Conservation (phyloP, 2,329 filamentous ascomycete genomes). For the Aspergillus tubingensis region DNA sequence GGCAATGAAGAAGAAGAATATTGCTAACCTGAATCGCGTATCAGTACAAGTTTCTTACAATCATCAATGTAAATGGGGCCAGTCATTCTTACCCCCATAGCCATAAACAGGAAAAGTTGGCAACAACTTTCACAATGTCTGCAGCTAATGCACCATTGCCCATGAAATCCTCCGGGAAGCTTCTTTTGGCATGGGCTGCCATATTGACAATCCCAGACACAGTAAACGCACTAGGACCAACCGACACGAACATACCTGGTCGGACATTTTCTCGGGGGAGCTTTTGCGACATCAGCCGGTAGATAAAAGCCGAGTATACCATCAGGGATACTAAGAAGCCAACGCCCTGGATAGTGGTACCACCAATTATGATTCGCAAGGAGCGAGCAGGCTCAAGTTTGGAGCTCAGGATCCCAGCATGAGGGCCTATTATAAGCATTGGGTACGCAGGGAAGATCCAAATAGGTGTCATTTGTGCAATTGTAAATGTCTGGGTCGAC, state of each 20-base stretch:
- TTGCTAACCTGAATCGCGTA: constrained; percentile 55
- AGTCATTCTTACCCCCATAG: constrained; percentile 63
- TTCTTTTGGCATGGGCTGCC: constrained; percentile 53
- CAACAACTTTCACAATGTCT: constrained; percentile 56
- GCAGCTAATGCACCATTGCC: constrained; percentile 57
- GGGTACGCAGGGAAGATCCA: constrained; percentile 90
- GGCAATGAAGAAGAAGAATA: constrained; percentile 82
- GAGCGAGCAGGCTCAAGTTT: constrained; percentile 48
- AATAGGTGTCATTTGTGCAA: constrained; percentile 81
- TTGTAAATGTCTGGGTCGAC: constrained; percentile 68
- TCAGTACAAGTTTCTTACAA: constrained; percentile 17
- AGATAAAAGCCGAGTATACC: constrained; percentile 82
- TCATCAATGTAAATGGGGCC: not conserved
- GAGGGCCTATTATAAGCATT: constrained; percentile 72
- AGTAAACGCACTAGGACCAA: constrained; percentile 74
- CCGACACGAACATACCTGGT: constrained; percentile 82
- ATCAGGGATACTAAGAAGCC: constrained; percentile 69
- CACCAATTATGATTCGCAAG: constrained; percentile 60
- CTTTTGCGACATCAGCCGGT: constrained; percentile 85
- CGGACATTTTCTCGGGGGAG: constrained; percentile 73
- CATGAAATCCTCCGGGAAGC: constrained; percentile 58
- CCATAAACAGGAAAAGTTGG: constrained; percentile 71
- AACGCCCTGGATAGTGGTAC: constrained; percentile 63
- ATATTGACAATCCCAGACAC: constrained; percentile 62
- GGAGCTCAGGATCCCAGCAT: constrained; percentile 62